Evolutionary conservation across 768 basidiomycete genomes (phyloP).

Genomic region (Kwoniella sp.): DNA sequence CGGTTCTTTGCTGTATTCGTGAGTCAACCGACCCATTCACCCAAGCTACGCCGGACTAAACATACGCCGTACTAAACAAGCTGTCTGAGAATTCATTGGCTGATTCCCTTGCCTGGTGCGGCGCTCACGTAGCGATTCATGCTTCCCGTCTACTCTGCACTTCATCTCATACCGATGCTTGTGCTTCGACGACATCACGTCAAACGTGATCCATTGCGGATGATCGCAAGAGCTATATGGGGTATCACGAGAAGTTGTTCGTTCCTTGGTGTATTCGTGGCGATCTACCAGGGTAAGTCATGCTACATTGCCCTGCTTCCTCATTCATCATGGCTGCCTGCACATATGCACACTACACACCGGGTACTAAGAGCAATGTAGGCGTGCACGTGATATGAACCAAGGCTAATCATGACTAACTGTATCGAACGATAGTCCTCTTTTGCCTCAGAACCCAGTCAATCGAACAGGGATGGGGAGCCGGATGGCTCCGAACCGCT

Average conservation of each 20-base stretch:
- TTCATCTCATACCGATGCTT: constrained; percentile 84
- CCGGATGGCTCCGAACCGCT: constrained; percentile 60
- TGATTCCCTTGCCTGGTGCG: background rate
- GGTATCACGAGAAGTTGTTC: constrained; percentile 82
- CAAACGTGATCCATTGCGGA: constrained; percentile 65
- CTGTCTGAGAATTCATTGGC: no score
- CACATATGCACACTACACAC: no score
- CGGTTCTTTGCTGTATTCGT: constrained; percentile 79
- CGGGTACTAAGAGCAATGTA: no score
- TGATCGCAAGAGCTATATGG: constrained; percentile 66
- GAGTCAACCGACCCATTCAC: constrained; percentile 59
- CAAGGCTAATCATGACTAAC: no score
- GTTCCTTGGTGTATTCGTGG: constrained; percentile 80
- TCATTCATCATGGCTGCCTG: no score
- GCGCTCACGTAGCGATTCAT: constrained; percentile 49
- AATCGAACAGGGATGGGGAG: constrained; percentile 22
- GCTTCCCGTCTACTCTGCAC: constrained; percentile 69
- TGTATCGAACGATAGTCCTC: constrained; percentile 26
- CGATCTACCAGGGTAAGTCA: constrained; percentile 75
- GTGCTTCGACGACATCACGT: constrained; percentile 76
- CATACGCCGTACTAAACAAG: no score
- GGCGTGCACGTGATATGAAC: no score
- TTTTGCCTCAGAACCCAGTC: constrained; percentile 40
- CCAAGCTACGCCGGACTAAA: no score
- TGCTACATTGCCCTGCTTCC: no score